Conservation (phyloP, 2,329 filamentous ascomycete species). For the Phyllosticta ampelicida region DNA sequence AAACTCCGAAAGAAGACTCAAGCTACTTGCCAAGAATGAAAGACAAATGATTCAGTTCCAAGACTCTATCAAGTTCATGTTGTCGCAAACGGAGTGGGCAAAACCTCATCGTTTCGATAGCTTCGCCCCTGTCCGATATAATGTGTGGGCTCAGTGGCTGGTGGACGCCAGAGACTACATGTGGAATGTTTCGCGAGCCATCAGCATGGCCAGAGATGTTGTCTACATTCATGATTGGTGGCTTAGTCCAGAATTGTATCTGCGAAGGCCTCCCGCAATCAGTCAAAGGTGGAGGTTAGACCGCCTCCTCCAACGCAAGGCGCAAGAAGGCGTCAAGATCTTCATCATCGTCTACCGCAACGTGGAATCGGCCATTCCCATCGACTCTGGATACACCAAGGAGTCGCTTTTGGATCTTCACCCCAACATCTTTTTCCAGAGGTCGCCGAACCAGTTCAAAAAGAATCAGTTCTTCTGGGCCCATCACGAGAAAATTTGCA, state of each 20-base stretch:
- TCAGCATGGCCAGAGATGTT: conserved; percentile 93
- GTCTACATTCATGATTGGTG: conserved; percentile 99
- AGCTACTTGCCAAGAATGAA: conserved; percentile 83
- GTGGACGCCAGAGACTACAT: conserved; percentile 97
- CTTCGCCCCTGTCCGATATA: conserved; percentile 79
- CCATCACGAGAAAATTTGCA: conserved; percentile 95
- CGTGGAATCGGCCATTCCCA: conserved; percentile 92
- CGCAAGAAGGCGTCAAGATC: conserved; percentile 88
- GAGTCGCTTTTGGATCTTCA: conserved; percentile 91
- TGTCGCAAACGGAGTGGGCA: conserved; percentile 71
- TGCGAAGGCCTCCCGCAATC: conserved; percentile 86
- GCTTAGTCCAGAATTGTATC: conserved; percentile 91
- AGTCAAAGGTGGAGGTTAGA: conserved; percentile 98
- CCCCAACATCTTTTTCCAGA: conserved; percentile 89
- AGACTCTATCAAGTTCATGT: conserved; percentile 82
- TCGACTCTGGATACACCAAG: conserved; percentile 97
- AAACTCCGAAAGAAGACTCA: conserved; percentile 86
- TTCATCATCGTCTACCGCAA: conserved; percentile 98
- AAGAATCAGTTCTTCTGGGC: conserved; percentile 99
- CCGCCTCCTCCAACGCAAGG: conserved; percentile 83
- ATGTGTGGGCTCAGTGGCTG: conserved; percentile 89
- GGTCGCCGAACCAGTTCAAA: conserved; percentile 94
- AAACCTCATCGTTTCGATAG: conserved; percentile 79
- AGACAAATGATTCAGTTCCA: conserved; percentile 85
- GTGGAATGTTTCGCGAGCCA: conserved; percentile 97